Conservation (phyloP, 2,329 filamentous ascomycete genomes). For the Triangularia verruculosa region DNA sequence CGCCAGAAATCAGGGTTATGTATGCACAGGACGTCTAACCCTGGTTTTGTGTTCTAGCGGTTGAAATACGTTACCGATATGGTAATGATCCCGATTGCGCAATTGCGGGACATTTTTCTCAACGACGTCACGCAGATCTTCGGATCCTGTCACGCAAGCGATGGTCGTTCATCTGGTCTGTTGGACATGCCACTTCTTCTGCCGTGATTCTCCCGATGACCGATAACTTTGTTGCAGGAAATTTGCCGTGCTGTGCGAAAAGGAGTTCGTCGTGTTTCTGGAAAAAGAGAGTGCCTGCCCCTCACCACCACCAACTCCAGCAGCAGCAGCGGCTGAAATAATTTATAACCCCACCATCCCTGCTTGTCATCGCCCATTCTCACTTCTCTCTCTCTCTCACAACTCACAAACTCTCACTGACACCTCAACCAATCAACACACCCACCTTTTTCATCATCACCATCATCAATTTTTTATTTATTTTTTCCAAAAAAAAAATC, state of each 20-base stretch:
- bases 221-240: background rate
- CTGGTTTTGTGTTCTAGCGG: no score
- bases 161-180: background rate
- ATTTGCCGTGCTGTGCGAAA: background rate
- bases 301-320: conserved; percentile 3
- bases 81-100: background rate
- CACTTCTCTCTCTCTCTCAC: background rate
- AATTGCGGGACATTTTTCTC: background rate
- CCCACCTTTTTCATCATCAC: no score
- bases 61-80: background rate
- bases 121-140: background rate
- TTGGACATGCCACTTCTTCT: background rate
- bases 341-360: conserved; percentile 8
- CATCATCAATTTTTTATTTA: no score
- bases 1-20: no score
- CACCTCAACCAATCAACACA: background rate
- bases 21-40: no score
- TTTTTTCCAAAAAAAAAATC: no score
- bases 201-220: background rate
- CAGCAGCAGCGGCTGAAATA: background rate
- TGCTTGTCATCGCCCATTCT: background rate
- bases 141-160: background rate
- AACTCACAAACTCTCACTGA: background rate
- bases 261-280: background rate
- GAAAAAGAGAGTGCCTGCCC: conserved; percentile 3